phyloP scores from a whole-genome alignment of 441 rosid genomes.

The Codiaeum variegatum region DNA sequence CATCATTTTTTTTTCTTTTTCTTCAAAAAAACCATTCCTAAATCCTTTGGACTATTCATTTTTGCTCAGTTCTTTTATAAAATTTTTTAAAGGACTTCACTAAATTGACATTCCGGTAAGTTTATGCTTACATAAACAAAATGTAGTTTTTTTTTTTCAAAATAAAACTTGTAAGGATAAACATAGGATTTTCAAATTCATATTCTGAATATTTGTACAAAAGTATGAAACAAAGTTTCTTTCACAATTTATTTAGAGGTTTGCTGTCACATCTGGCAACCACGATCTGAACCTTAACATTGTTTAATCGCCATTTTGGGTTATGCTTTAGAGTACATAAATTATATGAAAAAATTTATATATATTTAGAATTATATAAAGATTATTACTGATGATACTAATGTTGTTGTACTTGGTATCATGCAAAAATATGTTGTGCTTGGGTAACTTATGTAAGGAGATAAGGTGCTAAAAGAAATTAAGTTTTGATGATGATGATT shows the following conservation, averaged over 20 bases:
- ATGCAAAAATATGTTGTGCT: too few species aligned
- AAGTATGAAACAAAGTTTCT: not conserved
- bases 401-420: too few species aligned
- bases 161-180: too few species aligned
- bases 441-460: too few species aligned
- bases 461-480: too few species aligned
- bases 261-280: slow-evolving; percentile 22
- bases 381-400: too few species aligned
- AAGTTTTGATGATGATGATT: too few species aligned
- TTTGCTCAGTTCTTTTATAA: slow-evolving; percentile 14
- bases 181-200: not conserved
- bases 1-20: too few species aligned
- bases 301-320: slow-evolving; percentile 22
- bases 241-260: slow-evolving; percentile 29
- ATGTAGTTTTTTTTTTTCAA: not conserved
- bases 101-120: slow-evolving; percentile 16
- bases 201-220: not conserved
- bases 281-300: slow-evolving; percentile 15
- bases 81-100: slow-evolving; percentile 12
- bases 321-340: slow-evolving; percentile 22
- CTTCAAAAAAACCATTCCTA: too few species aligned
- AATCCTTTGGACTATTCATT: too few species aligned
- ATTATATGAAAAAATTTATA: too few species aligned
- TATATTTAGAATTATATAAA: too few species aligned
- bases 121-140: not conserved